Evolutionary conservation across 306 rosid genomes (phyloP).

Genomic region (Sechiopsis laciniata): DNA sequence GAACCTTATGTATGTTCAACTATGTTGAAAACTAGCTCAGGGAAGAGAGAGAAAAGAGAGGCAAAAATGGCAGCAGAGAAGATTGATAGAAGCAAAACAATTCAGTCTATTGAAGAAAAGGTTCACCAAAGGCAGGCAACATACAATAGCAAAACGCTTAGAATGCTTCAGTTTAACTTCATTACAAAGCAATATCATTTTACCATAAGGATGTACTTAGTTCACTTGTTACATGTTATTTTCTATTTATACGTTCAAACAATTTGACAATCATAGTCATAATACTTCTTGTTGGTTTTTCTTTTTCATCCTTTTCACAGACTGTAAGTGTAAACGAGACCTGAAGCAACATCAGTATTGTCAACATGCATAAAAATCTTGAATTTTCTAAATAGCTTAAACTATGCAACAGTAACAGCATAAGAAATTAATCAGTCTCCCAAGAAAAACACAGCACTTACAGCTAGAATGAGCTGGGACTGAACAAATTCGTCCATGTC

Average conservation of each 20-base stretch:
- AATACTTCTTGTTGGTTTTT: slow-evolving; percentile 5
- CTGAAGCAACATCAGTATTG: slow-evolving; percentile 4
- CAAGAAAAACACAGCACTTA: slow-evolving; percentile 33
- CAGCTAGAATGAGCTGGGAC: slow-evolving; percentile 93
- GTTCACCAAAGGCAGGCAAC: background rate
- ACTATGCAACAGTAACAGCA: no score
- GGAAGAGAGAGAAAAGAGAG: background rate
- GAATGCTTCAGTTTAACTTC: background rate
- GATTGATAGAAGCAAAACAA: background rate
- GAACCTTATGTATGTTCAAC: background rate
- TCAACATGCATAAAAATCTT: background rate
- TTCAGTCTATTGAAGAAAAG: background rate
- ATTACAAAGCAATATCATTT: background rate
- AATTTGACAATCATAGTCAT: background rate
- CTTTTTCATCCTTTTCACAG: background rate
- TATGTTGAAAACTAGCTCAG: background rate
- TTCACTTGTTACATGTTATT: background rate
- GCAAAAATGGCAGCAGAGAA: background rate
- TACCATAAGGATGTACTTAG: background rate
- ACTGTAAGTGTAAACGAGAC: background rate
- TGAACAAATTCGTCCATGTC: slow-evolving; percentile 99
- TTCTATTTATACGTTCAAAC: slow-evolving; percentile 4
- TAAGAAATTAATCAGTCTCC: background rate
- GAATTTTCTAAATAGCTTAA: background rate
- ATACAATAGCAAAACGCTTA: no score